A percentile compares a stretch with the other conserved stretches of the same genome.
phyloP scores from a whole-genome alignment of 192 early-diverging fungal species.

The Rhizophagus sp. region DNA sequence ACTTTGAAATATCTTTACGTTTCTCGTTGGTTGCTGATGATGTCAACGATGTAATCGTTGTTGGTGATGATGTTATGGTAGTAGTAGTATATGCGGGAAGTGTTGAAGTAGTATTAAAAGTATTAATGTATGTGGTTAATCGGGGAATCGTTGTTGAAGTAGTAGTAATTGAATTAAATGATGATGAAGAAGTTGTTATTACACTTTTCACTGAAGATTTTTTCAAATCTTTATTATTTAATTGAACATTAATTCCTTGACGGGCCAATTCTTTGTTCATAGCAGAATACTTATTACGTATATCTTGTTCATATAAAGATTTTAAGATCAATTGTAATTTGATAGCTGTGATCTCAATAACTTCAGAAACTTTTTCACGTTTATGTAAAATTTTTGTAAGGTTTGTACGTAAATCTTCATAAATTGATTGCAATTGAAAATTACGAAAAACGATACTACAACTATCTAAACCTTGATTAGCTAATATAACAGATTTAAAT shows the following conservation, averaged over 20 bases:
- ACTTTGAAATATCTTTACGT: background rate
- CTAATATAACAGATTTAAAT: slow-evolving; percentile 2
- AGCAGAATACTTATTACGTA: background rate
- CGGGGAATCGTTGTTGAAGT: background rate
- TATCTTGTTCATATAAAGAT: slow-evolving; percentile 4
- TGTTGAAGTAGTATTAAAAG: background rate
- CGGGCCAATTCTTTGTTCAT: slow-evolving; percentile 5
- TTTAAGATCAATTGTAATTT: background rate
- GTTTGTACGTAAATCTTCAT: slow-evolving; percentile 2
- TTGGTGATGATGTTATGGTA: background rate
- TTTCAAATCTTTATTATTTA: background rate
- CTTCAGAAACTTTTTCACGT: background rate
- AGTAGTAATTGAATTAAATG: too few species aligned
- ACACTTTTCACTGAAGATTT: background rate
- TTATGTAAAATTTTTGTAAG: slow-evolving; percentile 4
- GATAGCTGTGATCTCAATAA: background rate
- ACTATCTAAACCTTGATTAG: background rate
- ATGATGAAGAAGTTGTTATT: background rate
- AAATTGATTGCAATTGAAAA: background rate
- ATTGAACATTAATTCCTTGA: background rate
- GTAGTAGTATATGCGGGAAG: background rate
- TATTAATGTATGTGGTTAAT: background rate
- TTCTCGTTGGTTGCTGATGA: background rate
- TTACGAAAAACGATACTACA: slow-evolving; percentile 1
- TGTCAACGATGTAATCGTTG: background rate